Evolutionary conservation across 352 stramenopile genomes (phyloP), one percentile per base, ranked within the genome.

Genomic region (Thraustochytrium sp.): DNA sequence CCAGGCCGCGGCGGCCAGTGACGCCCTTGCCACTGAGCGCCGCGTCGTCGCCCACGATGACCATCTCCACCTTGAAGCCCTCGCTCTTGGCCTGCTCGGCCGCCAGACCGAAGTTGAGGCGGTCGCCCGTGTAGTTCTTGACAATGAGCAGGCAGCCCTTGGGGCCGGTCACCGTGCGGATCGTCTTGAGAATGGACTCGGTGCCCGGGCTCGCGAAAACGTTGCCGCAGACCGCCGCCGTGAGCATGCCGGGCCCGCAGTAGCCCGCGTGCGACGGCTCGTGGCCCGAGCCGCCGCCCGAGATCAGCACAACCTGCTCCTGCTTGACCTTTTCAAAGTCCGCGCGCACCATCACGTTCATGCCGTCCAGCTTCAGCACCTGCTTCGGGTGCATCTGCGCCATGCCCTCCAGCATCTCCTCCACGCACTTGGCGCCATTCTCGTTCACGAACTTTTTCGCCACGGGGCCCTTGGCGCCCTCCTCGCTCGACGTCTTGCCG

Each of bases 61-160:
- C 93, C 93, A 98, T 98, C 85, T 94, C 89, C 2, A 91, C 94
- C 42, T 92, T 85, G 76, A 95, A 89, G 2, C 94, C 94, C 80
- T 98, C 91, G 11, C 92, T 88, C 87, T 97, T 97, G 61, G 96
- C 96, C 56, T 94, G 92, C 89, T 99, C 96, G 38, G 96, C 93
- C 4, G 97, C 97, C 85, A 99, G 92, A 0, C 96, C 96, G 87
- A 99, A 99, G 89, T 99, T 99, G 49, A 99, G 90, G 51, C 95
- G 91, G 89, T 99, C 97, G 34, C 97, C 96, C 2, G 96, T 99
- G 91, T 99, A 99, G 90, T 99, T 99, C 90, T 99, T 99, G 38
- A 99, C 94, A 62, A 99, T 92, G 2, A 99, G 84, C 4, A 99
- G 87, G 80, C 94, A 97, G 55, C 61, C 62, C 73, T 86, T 76